Evolutionary conservation across 2,329 filamentous ascomycete species (phyloP).

Genomic region (Venturia nashicola): DNA sequence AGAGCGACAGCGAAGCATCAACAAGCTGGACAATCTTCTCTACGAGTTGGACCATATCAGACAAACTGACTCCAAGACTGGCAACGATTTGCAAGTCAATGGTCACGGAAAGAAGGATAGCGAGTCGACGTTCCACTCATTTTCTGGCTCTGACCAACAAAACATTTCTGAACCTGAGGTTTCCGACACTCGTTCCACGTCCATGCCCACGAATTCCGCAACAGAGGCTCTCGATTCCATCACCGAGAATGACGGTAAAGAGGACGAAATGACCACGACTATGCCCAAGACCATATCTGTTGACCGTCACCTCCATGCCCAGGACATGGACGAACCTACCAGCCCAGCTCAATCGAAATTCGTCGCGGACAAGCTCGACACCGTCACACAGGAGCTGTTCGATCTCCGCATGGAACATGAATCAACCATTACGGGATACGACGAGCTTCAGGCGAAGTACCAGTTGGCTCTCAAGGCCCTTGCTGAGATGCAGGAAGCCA

Average conservation of each 20-base stretch:
- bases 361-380: constrained; percentile 85
- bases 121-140: constrained; percentile 13
- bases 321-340: constrained; percentile 36
- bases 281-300: neutral
- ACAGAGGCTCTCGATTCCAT: constrained; percentile 6
- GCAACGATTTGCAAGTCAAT: constrained; percentile 19
- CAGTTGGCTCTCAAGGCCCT: constrained; percentile 75
- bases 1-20: constrained; percentile 86
- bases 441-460: constrained; percentile 76
- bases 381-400: constrained; percentile 80
- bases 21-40: constrained; percentile 84
- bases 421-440: constrained; percentile 65
- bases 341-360: constrained; percentile 74
- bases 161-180: neutral
- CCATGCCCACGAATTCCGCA: neutral
- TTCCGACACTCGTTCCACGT: neutral
- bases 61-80: constrained; percentile 22
- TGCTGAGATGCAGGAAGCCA: constrained; percentile 71
- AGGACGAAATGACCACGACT: constrained; percentile 11
- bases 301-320: constrained; percentile 3
- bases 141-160: neutral
- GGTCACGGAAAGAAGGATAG: constrained; percentile 22
- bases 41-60: constrained; percentile 67
- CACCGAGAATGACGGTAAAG: constrained; percentile 6
- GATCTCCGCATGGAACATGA: constrained; percentile 88